phyloP scores from a whole-genome alignment of 2,329 filamentous ascomycete species.

The Rutstroemia sp. region DNA sequence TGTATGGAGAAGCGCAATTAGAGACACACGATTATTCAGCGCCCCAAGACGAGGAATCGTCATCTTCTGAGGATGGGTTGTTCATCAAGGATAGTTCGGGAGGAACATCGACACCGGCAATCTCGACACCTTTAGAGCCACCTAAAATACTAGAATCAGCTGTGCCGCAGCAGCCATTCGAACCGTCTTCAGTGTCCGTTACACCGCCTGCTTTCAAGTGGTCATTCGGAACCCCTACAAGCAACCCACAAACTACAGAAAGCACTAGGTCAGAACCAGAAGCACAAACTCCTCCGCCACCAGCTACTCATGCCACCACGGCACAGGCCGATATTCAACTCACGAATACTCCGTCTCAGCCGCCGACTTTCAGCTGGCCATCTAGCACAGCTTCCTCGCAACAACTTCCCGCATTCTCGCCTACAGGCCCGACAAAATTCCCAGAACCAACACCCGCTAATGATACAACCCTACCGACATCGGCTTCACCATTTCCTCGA shows the following conservation, averaged over 20 bases:
- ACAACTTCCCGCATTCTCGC: background rate
- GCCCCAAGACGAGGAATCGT: background rate
- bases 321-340: background rate
- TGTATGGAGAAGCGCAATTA: constrained; percentile 35
- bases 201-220: background rate
- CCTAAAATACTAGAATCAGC: background rate
- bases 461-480: background rate
- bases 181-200: background rate
- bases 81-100: constrained; percentile 21
- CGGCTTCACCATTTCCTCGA: background rate
- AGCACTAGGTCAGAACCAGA: no score
- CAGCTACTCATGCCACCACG: background rate
- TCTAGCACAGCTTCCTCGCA: background rate
- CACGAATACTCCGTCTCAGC: background rate
- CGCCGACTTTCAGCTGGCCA: constrained; percentile 1
- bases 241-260: background rate
- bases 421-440: background rate
- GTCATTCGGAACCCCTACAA: background rate
- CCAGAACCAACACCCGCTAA: background rate
- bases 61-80: constrained; percentile 32
- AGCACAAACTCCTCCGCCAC: background rate
- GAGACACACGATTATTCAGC: background rate
- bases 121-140: background rate
- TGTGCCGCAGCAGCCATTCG: background rate
- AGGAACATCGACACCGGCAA: background rate